These are phyloP conservation scores for Parastagonospora nodorum DNA, from an alignment of 2,329 filamentous ascomycete genomes.

Conservation along the genomic window DNA sequence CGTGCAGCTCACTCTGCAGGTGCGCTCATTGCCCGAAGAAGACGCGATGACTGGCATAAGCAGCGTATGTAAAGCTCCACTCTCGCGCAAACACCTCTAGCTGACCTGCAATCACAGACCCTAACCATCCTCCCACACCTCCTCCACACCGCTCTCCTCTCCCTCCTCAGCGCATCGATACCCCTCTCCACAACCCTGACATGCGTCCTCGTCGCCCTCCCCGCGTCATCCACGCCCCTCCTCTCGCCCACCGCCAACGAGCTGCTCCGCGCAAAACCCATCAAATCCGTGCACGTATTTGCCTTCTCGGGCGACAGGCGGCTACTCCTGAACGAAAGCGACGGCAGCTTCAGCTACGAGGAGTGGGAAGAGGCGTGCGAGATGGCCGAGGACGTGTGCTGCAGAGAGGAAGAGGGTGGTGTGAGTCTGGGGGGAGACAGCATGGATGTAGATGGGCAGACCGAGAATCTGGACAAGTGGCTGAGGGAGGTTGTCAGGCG, in stretches of 20 bases:
- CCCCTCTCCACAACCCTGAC: conserved; percentile 79
- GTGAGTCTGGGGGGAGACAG: conserved; percentile 40
- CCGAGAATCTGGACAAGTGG: conserved; percentile 44
- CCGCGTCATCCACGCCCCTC: conserved; percentile 59
- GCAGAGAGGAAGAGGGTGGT: conserved; percentile 48
- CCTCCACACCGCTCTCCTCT: conserved; percentile 80
- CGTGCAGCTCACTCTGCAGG: conserved; percentile 81
- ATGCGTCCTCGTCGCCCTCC: conserved; percentile 80
- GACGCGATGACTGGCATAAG: conserved; percentile 65
- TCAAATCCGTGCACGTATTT: conserved; percentile 85
- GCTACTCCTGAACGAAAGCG: conserved; percentile 78
- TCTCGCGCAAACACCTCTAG: conserved; percentile 3
- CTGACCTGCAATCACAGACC: conserved; percentile 58
- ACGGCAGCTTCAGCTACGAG: conserved; percentile 75
- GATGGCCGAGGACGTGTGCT: conserved; percentile 70
- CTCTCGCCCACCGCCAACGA: conserved; percentile 65
- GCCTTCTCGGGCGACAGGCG: conserved; percentile 72
- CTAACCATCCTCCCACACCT: conserved; percentile 80
- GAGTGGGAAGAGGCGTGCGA: conserved; percentile 76
- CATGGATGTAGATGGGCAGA: conserved; percentile 47
- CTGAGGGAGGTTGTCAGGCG: conserved; percentile 47
- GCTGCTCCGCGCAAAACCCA: conserved; percentile 67
- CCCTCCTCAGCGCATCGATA: conserved; percentile 80
- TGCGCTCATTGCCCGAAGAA: conserved; percentile 71
- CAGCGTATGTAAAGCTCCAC: conserved; percentile 56